Evolutionary conservation across 805 yeast genomes (phyloP).

Genomic region (Lipomyces starkeyi): DNA sequence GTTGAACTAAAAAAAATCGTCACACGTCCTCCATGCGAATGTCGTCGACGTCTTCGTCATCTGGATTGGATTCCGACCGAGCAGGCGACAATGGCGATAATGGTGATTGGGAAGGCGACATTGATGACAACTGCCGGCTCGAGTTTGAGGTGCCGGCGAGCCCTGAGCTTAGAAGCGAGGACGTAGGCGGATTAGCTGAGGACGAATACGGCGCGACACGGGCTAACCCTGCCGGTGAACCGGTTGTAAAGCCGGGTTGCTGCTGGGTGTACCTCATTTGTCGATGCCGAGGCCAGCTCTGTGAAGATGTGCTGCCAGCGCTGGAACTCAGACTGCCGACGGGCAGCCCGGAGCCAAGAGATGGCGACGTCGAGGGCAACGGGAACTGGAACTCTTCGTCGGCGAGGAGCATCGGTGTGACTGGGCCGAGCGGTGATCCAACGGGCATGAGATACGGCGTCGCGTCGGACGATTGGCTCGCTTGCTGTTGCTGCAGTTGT

Average conservation of each 20-base stretch:
- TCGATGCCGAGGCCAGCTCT: not conserved
- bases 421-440: constrained; percentile 36
- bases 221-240: not conserved
- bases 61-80: not conserved
- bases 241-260: not conserved
- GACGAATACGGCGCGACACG: not conserved
- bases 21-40: not conserved
- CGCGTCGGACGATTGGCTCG: constrained; percentile 8
- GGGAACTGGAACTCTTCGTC: constrained; percentile 36
- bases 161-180: not conserved
- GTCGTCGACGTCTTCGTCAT: not conserved
- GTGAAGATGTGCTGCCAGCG: not conserved
- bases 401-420: constrained; percentile 37
- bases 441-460: constrained; percentile 34
- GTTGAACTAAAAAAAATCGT: not conserved
- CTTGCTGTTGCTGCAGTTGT: constrained; percentile 3
- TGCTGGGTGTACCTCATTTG: not conserved
- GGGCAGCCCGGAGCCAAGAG: not conserved
- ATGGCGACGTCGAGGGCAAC: not conserved
- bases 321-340: not conserved
- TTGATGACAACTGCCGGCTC: not conserved
- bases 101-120: constrained; percentile 1
- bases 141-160: not conserved
- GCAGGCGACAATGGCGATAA: constrained; percentile 16
- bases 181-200: not conserved